These are phyloP conservation scores for Umbelopsis ramanniana DNA, from an alignment of 192 early-diverging fungal genomes.

Conservation along the genomic window DNA sequence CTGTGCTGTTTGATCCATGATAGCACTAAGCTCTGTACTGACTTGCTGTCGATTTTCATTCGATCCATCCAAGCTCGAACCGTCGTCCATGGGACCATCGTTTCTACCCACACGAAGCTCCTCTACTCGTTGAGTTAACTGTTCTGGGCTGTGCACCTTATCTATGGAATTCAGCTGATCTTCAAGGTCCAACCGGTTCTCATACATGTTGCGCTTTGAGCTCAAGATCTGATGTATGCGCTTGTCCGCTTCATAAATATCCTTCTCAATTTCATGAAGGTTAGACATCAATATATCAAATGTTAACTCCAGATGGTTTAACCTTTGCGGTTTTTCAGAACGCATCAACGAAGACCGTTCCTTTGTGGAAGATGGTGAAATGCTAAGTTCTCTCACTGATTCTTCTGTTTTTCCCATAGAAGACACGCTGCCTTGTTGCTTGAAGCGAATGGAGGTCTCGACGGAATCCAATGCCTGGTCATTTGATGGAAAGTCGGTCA, in stretches of 20 bases:
- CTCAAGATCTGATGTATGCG: constrained; percentile 41
- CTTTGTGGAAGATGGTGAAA: neutral
- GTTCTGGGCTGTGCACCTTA: constrained; percentile 1
- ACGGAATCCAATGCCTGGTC: neutral
- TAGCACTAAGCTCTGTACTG: constrained; percentile 31
- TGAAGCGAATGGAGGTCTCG: neutral
- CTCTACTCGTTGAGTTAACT: constrained; percentile 6
- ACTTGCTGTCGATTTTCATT: constrained; percentile 16
- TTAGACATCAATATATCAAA: constrained; percentile 60
- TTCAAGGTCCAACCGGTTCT: constrained; percentile 47
- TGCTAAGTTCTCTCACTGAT: neutral
- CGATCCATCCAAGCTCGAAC: neutral
- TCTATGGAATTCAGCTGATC: constrained; percentile 20
- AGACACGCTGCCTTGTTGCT: neutral
- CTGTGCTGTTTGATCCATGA: constrained; percentile 42
- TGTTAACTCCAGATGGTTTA: constrained; percentile 53
- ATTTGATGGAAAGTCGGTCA: neutral
- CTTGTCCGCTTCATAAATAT: constrained; percentile 44
- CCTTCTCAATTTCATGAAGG: constrained; percentile 53
- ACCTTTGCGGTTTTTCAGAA: neutral
- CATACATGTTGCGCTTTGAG: constrained; percentile 52
- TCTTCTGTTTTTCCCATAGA: neutral
- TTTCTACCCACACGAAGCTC: constrained; percentile 6
- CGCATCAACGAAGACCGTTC: neutral
- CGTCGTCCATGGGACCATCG: constrained; percentile 22